These are phyloP conservation scores for Globisporangium cylindrosporum DNA, from an alignment of 352 stramenopile species.

Conservation along the genomic window DNA sequence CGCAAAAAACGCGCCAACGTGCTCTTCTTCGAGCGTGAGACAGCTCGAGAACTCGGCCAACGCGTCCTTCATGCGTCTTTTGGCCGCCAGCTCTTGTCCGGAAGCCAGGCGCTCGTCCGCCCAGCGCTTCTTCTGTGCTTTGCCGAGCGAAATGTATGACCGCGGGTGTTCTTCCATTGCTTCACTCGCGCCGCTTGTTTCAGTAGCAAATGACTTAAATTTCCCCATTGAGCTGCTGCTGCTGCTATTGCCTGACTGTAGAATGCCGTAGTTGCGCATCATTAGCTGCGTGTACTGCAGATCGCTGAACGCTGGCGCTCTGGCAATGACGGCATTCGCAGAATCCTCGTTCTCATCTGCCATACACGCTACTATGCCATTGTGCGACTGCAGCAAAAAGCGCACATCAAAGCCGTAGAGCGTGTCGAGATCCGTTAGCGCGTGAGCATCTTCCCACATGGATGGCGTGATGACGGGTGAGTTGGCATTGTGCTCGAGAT, in stretches of 20 bases:
- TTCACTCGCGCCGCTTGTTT: background rate
- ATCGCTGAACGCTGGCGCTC: slow-evolving; percentile 24
- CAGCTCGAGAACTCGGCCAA: slow-evolving; percentile 36
- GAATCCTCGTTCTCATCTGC: slow-evolving; percentile 7
- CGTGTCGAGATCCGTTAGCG: slow-evolving; percentile 5
- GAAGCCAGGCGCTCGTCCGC: slow-evolving; percentile 27
- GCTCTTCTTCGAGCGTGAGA: slow-evolving; percentile 29
- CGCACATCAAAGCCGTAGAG: slow-evolving; percentile 27
- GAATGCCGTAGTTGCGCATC: slow-evolving; percentile 17
- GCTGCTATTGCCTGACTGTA: background rate
- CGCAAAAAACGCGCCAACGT: slow-evolving; percentile 18
- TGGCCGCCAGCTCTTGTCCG: slow-evolving; percentile 24
- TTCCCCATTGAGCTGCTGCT: background rate
- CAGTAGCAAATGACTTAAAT: slow-evolving; percentile 21
- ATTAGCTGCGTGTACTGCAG: slow-evolving; percentile 22
- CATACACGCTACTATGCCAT: background rate
- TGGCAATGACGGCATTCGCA: slow-evolving; percentile 21
- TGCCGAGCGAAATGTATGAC: slow-evolving; percentile 32
- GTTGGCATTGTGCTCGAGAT: background rate
- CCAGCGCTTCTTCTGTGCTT: slow-evolving; percentile 37
- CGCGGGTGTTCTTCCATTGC: slow-evolving; percentile 17
- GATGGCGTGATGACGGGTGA: background rate
- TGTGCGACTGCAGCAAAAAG: slow-evolving; percentile 1
- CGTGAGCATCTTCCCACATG: slow-evolving; percentile 1
- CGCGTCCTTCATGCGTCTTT: slow-evolving; percentile 28